Evolutionary conservation across 2,329 filamentous ascomycete genomes (phyloP).

Genomic region (Nectriaceae sp.): DNA sequence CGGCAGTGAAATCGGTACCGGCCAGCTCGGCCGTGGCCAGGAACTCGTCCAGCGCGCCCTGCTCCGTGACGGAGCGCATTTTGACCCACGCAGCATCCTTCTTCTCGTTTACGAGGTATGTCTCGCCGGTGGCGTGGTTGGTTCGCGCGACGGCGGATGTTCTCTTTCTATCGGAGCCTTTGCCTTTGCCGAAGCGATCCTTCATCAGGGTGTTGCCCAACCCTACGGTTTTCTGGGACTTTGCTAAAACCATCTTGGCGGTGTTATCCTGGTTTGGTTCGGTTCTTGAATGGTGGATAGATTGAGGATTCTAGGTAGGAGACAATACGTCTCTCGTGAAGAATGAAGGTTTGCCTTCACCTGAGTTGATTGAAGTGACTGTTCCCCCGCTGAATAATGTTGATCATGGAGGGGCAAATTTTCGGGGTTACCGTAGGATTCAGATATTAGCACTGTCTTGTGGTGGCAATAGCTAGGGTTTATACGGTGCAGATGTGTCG

Average conservation of each 20-base stretch:
- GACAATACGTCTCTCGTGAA: constrained; percentile 3
- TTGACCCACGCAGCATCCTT: constrained; percentile 97
- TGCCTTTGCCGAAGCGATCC: constrained; percentile 93
- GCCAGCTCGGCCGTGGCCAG: constrained; percentile 92
- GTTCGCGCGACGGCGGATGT: constrained; percentile 62
- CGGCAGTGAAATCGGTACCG: constrained; percentile 97
- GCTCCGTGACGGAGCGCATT: constrained; percentile 98
- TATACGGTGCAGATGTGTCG: constrained; percentile 33
- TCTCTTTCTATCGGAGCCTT: constrained; percentile 79
- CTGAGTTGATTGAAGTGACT: constrained; percentile 18
- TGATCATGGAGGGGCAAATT: constrained; percentile 53
- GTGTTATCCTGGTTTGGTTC: not conserved
- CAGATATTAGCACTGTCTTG: constrained; percentile 31
- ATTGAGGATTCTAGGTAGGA: not conserved
- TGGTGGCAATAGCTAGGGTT: fast-evolving
- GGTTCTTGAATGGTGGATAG: not conserved
- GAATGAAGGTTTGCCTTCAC: constrained; percentile 19
- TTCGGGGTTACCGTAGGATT: constrained; percentile 28
- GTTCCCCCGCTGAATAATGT: constrained; percentile 41
- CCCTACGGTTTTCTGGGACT: constrained; percentile 93
- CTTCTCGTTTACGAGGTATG: constrained; percentile 88
- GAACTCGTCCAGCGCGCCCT: constrained; percentile 95
- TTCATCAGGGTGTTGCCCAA: constrained; percentile 99
- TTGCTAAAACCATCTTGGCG: constrained; percentile 64
- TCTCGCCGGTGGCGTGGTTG: constrained; percentile 78